These are phyloP conservation scores for Podospora sp. DNA, from an alignment of 495 filamentous ascomycete species.

Conservation along the genomic window DNA sequence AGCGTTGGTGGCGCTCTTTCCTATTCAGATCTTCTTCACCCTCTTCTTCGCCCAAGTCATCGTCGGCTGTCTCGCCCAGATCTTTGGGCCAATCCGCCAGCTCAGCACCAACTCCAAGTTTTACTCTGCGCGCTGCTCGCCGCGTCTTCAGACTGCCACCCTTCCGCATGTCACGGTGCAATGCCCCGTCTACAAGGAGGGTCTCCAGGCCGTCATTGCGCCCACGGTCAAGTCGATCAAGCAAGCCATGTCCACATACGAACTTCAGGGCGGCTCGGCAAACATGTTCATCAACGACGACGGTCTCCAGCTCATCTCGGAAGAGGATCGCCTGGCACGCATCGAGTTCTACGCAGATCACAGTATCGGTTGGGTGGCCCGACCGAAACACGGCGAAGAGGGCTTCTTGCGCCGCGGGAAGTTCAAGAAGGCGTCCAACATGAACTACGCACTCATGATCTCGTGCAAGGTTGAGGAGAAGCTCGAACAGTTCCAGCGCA, in stretches of 20 bases:
- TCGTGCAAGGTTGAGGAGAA: slow-evolving; percentile 75
- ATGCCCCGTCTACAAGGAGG: slow-evolving; percentile 75
- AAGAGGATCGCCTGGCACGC: slow-evolving; percentile 65
- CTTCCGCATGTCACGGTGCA: slow-evolving; percentile 73
- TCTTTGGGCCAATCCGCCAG: slow-evolving; percentile 72
- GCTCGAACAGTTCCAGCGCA: slow-evolving; percentile 57
- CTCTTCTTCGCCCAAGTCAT: slow-evolving; percentile 77
- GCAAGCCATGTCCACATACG: slow-evolving; percentile 75
- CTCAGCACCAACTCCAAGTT: slow-evolving; percentile 75
- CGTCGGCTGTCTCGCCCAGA: slow-evolving; percentile 71
- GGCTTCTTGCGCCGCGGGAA: slow-evolving; percentile 65
- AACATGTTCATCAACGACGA: slow-evolving; percentile 85
- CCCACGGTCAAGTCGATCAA: slow-evolving; percentile 72
- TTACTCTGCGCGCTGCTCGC: slow-evolving; percentile 69
- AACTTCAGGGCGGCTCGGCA: slow-evolving; percentile 76
- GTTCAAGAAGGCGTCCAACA: slow-evolving; percentile 81
- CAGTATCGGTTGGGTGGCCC: slow-evolving; percentile 79
- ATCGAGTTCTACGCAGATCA: slow-evolving; percentile 72
- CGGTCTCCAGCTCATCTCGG: slow-evolving; percentile 68
- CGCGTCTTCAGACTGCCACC: slow-evolving; percentile 51
- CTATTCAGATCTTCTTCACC: slow-evolving; percentile 78
- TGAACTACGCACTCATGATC: slow-evolving; percentile 80
- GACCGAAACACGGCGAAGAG: slow-evolving; percentile 65
- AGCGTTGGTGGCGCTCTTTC: slow-evolving; percentile 62
- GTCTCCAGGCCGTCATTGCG: slow-evolving; percentile 63